phyloP scores from a whole-genome alignment of 163 green algal species.

The Botryococcus braunii region DNA sequence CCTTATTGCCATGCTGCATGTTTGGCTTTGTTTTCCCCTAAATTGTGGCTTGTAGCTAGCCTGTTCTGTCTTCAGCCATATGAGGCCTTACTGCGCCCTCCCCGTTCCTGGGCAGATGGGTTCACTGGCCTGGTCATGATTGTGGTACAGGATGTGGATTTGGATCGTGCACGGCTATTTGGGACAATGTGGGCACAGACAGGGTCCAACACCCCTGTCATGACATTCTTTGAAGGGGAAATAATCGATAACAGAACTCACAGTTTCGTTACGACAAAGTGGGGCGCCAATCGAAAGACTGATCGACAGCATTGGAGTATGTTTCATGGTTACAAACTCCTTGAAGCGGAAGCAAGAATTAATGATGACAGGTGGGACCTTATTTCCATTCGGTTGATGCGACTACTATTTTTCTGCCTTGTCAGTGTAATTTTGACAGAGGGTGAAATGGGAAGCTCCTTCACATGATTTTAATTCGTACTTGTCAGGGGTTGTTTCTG shows the following conservation, averaged over 20 bases:
- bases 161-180: too few relatives aligned
- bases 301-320: constrained; percentile 66
- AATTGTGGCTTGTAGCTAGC: too few relatives aligned
- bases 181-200: too few relatives aligned
- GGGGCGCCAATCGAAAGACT: constrained; percentile 39
- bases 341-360: constrained; percentile 19
- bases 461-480: neutral
- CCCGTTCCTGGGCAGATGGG: too few relatives aligned
- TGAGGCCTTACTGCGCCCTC: too few relatives aligned
- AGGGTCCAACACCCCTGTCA: neutral
- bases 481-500: neutral
- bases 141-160: too few relatives aligned
- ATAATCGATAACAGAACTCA: constrained; percentile 77
- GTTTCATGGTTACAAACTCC: constrained; percentile 43
- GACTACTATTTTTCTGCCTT: neutral
- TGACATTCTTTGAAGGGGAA: constrained; percentile 66
- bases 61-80: too few relatives aligned
- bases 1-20: too few relatives aligned
- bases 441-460: neutral
- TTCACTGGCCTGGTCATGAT: too few relatives aligned
- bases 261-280: constrained; percentile 71
- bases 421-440: neutral
- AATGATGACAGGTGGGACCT: neutral
- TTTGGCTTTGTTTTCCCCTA: too few relatives aligned
- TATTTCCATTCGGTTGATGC: neutral